Percentiles rank a stretch among this genome's conserved stretches.
Conservation (phyloP, 768 basidiomycete species). For the Mycena galericulata region DNA sequence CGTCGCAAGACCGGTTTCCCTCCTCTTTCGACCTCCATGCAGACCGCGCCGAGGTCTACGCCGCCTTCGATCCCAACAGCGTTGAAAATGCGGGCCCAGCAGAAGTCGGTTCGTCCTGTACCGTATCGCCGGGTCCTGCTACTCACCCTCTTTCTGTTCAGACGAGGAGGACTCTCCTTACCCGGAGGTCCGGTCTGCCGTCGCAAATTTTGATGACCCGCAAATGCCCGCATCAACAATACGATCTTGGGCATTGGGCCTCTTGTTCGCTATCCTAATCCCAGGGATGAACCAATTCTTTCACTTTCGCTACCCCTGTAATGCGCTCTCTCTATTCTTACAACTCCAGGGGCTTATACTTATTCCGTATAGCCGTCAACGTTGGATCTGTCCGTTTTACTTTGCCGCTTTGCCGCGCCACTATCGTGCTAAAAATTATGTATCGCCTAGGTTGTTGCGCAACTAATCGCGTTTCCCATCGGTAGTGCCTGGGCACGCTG, state of each 20-base stretch:
- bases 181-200: conserved; percentile 84
- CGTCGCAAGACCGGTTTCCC: conserved; percentile 4
- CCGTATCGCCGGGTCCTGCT: background rate
- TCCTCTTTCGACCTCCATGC: conserved; percentile 24
- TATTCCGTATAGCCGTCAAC: conserved; percentile 22
- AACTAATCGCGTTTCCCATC: conserved; percentile 76
- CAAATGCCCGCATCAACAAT: conserved; percentile 70
- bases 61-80: conserved; percentile 51
- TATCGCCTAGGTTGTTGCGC: conserved; percentile 66
- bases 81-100: conserved; percentile 40
- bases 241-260: conserved; percentile 70
- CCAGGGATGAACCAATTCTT: conserved; percentile 86
- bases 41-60: conserved; percentile 37
- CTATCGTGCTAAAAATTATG: conserved; percentile 35
- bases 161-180: conserved; percentile 83
- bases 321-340: conserved; percentile 39
- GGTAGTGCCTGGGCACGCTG: conserved; percentile 76
- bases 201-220: conserved; percentile 79
- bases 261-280: conserved; percentile 68
- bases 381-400: conserved; percentile 26
- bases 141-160: background rate
- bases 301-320: conserved; percentile 72
- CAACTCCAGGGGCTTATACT: background rate
- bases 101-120: conserved; percentile 38
- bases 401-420: background rate